Conservation (phyloP, 1,284 basidiomycete species). For the Cryptococcus amylolentus region DNA sequence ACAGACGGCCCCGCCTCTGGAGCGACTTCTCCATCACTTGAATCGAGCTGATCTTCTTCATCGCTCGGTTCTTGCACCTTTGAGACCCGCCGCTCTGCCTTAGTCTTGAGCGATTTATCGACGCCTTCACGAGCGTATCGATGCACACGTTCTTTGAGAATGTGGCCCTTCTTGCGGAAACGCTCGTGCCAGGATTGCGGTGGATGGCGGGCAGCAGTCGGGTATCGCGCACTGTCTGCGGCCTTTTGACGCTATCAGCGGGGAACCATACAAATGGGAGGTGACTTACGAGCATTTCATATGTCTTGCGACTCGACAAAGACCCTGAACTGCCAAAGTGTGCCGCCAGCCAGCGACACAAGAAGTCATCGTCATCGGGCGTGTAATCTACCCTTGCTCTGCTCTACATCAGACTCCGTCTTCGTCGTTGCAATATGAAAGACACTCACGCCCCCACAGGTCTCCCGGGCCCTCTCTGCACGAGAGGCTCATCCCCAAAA, state of each 20-base stretch:
- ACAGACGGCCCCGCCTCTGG: too few relatives aligned
- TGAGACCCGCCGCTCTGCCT: constrained; percentile 19
- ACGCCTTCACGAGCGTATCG: constrained; percentile 16
- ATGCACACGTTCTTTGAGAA: constrained; percentile 22
- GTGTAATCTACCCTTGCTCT: constrained; percentile 42
- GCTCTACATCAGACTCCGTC: neutral
- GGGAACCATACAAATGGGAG: neutral
- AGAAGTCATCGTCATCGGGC: constrained; percentile 41
- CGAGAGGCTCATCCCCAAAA: constrained; percentile 22
- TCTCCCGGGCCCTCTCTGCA: constrained; percentile 31
- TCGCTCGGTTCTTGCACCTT: neutral
- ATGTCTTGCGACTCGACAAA: constrained; percentile 40
- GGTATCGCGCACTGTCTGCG: constrained; percentile 11
- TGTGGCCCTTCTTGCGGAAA: constrained; percentile 35
- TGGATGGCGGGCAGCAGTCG: constrained; percentile 28
- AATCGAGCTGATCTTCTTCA: too few relatives aligned
- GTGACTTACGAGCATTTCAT: constrained; percentile 28
- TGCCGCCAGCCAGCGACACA: constrained; percentile 38
- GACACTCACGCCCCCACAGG: constrained; percentile 39
- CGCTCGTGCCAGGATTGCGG: constrained; percentile 44
- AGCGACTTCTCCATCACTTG: too few relatives aligned
- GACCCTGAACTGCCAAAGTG: constrained; percentile 23
- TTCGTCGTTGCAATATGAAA: too few relatives aligned
- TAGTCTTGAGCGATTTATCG: constrained; percentile 29
- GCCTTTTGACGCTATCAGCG: neutral